Evolutionary conservation across 148 eudicot species (phyloP).

Genomic region (Camellia japonica): DNA sequence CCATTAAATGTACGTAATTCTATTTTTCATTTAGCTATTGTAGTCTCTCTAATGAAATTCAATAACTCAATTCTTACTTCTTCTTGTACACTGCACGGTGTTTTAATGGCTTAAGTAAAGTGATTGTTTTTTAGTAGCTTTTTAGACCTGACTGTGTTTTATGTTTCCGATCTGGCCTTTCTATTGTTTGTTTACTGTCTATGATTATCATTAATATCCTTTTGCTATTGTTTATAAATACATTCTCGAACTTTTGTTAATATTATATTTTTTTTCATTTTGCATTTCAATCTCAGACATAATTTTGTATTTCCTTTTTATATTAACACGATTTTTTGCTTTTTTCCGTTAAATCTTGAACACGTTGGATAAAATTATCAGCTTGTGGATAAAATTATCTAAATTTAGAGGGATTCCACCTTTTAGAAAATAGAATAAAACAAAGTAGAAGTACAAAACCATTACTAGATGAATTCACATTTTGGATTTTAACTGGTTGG

Average conservation of each 20-base stretch:
- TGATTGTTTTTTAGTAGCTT: background rate
- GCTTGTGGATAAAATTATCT: background rate
- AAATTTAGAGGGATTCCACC: background rate
- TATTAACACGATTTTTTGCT: too few relatives aligned
- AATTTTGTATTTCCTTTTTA: background rate
- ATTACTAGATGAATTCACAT: too few relatives aligned
- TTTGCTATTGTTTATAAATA: background rate
- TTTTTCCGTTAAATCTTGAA: background rate
- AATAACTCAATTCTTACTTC: background rate
- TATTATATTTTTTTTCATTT: background rate
- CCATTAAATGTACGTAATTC: background rate
- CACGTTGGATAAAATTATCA: background rate
- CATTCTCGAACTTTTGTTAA: background rate
- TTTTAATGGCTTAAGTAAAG: background rate
- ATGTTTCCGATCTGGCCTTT: background rate
- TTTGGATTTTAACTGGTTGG: too few relatives aligned
- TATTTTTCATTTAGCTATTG: background rate
- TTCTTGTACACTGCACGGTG: background rate
- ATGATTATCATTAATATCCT: background rate
- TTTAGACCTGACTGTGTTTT: background rate
- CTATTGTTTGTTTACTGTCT: background rate
- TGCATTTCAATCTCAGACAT: background rate
- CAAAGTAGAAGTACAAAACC: too few relatives aligned
- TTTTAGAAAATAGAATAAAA: too few relatives aligned
- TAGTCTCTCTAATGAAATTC: background rate